phyloP scores from a whole-genome alignment of 768 basidiomycete genomes.

The Scleroderma citrinum region DNA sequence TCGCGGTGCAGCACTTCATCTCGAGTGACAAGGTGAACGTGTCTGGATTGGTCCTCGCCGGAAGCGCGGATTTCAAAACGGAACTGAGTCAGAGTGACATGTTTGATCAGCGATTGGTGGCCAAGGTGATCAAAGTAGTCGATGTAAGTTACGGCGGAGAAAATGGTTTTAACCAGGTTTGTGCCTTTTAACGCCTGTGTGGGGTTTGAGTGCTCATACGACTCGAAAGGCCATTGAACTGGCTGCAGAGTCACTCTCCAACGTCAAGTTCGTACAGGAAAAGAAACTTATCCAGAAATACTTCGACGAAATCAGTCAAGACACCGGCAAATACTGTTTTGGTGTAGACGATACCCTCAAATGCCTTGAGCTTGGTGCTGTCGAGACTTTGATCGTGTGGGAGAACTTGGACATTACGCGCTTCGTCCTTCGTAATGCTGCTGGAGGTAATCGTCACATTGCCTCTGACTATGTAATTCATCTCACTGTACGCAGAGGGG shows the following conservation, averaged over 20 bases:
- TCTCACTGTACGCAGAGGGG: constrained; percentile 52
- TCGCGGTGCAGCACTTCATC: constrained; percentile 96
- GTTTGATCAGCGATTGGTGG: constrained; percentile 82
- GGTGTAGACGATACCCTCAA: constrained; percentile 97
- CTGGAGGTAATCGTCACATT: constrained; percentile 51
- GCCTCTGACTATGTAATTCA: background rate
- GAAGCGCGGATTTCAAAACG: constrained; percentile 98
- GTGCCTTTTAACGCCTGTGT: constrained; percentile 6
- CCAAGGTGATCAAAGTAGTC: constrained; percentile 96
- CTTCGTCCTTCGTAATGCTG: constrained; percentile 85
- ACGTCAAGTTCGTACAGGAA: constrained; percentile 99
- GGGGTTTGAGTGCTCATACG: constrained; percentile 3
- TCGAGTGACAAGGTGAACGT: constrained; percentile 98
- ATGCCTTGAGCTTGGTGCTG: constrained; percentile 91
- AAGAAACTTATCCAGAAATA: constrained; percentile 96
- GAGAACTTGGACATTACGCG: constrained; percentile 93
- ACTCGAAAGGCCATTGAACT: constrained; percentile 83
- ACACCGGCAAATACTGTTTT: constrained; percentile 94
- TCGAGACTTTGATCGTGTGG: constrained; percentile 98
- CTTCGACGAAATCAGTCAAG: constrained; percentile 98
- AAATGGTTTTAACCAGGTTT: constrained; percentile 98
- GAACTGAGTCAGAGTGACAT: constrained; percentile 95
- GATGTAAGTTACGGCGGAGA: constrained; percentile 99
- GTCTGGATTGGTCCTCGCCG: constrained; percentile 90
- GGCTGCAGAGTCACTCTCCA: constrained; percentile 90